Evolutionary conservation across 306 rosid genomes (phyloP), one percentile per base, ranked within the genome.

Genomic region (Myrica gale): DNA sequence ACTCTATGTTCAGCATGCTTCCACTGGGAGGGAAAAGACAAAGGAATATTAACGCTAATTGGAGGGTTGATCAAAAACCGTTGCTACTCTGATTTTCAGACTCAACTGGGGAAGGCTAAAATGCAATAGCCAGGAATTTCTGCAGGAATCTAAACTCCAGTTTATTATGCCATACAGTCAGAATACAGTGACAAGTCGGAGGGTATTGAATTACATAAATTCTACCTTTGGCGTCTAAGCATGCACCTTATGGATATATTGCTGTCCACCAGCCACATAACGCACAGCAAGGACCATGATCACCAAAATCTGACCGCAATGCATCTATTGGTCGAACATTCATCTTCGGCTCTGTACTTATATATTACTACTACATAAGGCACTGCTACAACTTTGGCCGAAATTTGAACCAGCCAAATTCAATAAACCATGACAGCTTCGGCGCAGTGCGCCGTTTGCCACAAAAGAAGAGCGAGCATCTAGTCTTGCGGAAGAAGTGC

Each of bases 401-500:
- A 60, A 77, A 45, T 26, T 16, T 42, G 61, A 42, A 41, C 9
- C 76, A 2, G 48, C 42, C 26, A 41, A 54, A 67, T 63, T 47
- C 54, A 75, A 77, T 65, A 69, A 75, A 57, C 71, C 62, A 62
- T 0, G 67, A 78, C 57, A 73, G 71, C 58, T 52, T 46, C 70
- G 0, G 32, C 20, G 62, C 76, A 57, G 69, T 51, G 76, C 73
- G 45, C 26, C 9, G 41, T 80, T 56, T 4, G 54, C 16, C 57
- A 23, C 9, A 44, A 17, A 43, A 32, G 3, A 84, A 78, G 57
- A 47, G 32, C 26, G 48, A 56, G 50, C 43, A 72, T 73, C 82
- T 89, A 90, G 62, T 95, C 91, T 74, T 89, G 96, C 6, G 96
- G 90, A 76, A 95, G 97, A 79, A 95, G 97, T 3, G 98, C 97